Evolutionary conservation across 2,329 filamentous ascomycete species (phyloP).

Genomic region (Capronia epimyces): DNA sequence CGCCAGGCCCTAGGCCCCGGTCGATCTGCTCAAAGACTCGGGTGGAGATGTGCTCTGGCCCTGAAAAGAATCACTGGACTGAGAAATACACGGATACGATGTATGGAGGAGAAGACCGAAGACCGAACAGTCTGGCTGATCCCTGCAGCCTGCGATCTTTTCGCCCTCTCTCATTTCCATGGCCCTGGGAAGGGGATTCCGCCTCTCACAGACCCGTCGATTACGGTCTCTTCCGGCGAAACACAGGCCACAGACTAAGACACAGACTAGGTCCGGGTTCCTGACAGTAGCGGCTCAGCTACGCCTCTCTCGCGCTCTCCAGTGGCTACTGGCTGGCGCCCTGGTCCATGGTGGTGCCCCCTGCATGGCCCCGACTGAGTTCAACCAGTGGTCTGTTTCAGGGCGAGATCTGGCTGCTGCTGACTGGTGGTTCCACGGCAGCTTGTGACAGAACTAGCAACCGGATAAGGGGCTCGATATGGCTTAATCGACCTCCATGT

Average conservation of each 20-base stretch:
- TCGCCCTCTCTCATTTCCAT: neutral
- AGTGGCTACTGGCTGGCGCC: neutral
- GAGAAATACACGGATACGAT: too few species aligned
- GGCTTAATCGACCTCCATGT: neutral
- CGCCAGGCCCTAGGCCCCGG: too few species aligned
- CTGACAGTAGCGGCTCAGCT: conserved; percentile 19
- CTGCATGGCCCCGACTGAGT: neutral
- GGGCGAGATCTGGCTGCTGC: conserved; percentile 3
- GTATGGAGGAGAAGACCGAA: neutral
- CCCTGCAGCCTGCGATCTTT: neutral
- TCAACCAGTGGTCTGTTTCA: conserved; percentile 4
- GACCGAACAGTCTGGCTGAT: too few species aligned
- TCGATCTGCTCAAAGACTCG: too few species aligned
- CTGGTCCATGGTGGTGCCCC: conserved; percentile 1
- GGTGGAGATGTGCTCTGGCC: too few species aligned
- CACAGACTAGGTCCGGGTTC: conserved; percentile 16
- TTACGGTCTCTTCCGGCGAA: neutral
- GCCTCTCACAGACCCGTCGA: neutral
- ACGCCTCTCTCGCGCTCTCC: neutral
- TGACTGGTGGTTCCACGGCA: conserved; percentile 1
- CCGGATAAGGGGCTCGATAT: conserved; percentile 5
- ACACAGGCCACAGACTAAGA: conserved; percentile 1
- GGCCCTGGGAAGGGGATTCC: neutral
- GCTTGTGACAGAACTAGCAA: conserved; percentile 6
- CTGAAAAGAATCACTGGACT: too few species aligned